phyloP scores from a whole-genome alignment of 2,329 filamentous ascomycete species.

The Phialemonium atrogriseum region DNA sequence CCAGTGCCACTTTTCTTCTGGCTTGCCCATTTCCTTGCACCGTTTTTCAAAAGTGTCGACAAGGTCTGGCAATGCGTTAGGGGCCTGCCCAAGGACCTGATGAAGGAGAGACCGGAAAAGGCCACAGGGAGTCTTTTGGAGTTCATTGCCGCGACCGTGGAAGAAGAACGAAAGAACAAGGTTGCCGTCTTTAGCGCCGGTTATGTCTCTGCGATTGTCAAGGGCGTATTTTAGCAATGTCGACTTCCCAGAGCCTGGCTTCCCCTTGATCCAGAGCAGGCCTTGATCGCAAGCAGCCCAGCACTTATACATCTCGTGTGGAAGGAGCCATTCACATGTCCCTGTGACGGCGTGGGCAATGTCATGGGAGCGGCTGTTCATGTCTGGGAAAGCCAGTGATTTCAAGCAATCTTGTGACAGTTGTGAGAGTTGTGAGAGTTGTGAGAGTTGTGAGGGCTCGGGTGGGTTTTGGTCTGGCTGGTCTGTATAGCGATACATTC shows the following conservation, averaged over 20 bases:
- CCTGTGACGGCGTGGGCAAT: constrained; percentile 12
- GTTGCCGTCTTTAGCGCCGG: background rate
- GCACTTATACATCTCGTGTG: constrained; percentile 12
- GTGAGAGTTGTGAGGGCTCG: no score
- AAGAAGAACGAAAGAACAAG: constrained; percentile 26
- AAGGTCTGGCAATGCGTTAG: constrained; percentile 11
- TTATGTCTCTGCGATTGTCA: background rate
- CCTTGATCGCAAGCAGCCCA: constrained; percentile 6
- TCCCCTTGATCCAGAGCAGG: no score
- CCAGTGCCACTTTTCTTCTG: constrained; percentile 16
- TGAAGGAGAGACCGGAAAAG: constrained; percentile 25
- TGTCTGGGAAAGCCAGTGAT: constrained; percentile 19
- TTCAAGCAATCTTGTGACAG: constrained; percentile 17
- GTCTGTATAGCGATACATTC: no score
- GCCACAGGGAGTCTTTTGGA: constrained; percentile 23
- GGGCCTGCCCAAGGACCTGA: constrained; percentile 19
- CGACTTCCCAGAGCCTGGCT: no score
- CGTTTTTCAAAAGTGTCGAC: constrained; percentile 7
- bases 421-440: no score
- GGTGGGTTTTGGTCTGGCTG: no score
- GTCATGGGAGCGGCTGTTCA: constrained; percentile 14
- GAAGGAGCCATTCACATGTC: constrained; percentile 23
- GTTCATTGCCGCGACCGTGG: constrained; percentile 19
- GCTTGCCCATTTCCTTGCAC: constrained; percentile 6
- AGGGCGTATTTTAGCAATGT: constrained; percentile 25